Evolutionary conservation across 1,284 basidiomycete genomes (phyloP).

Genomic region (Leccinum variabile): DNA sequence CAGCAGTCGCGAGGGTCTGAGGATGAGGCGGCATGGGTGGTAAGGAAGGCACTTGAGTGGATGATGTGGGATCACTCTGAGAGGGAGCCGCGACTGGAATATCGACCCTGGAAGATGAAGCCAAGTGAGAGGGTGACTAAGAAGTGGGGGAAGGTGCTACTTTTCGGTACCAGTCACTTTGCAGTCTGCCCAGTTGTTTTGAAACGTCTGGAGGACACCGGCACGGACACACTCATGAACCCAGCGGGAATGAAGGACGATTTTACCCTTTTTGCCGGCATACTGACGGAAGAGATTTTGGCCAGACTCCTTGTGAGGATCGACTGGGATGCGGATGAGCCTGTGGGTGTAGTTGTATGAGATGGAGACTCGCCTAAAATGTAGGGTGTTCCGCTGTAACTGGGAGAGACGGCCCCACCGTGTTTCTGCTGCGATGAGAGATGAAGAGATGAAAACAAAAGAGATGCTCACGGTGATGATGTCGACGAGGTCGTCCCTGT

Average conservation of each 20-base stretch:
- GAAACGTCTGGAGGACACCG: slow-evolving; percentile 67
- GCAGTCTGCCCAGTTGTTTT: slow-evolving; percentile 73
- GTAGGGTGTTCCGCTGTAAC: slow-evolving; percentile 73
- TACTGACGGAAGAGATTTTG: slow-evolving; percentile 78
- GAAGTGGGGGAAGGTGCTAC: slow-evolving; percentile 39
- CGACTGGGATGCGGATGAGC: slow-evolving; percentile 31
- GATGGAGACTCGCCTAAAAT: slow-evolving; percentile 61
- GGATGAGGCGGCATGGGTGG: slow-evolving; percentile 36
- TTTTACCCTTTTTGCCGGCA: slow-evolving; percentile 71
- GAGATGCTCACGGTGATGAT: slow-evolving; percentile 55
- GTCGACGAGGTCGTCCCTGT: slow-evolving; percentile 60
- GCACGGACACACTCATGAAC: slow-evolving; percentile 69
- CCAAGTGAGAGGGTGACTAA: slow-evolving; percentile 11
- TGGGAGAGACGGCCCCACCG: slow-evolving; percentile 67
- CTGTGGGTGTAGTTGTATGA: slow-evolving; percentile 9
- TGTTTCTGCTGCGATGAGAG: slow-evolving; percentile 49
- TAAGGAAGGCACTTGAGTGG: slow-evolving; percentile 27
- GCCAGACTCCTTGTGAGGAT: slow-evolving; percentile 74
- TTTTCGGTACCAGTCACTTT: slow-evolving; percentile 74
- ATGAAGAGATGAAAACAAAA: background rate
- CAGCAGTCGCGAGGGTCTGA: slow-evolving; percentile 31
- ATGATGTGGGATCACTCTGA: slow-evolving; percentile 32
- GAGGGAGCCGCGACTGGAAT: slow-evolving; percentile 36
- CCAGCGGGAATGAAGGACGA: slow-evolving; percentile 71
- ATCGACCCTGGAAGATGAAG: slow-evolving; percentile 26